Conservation (phyloP, 225 moss, liverwort and hornwort genomes). For the Rhytidiadelphus loreus region DNA sequence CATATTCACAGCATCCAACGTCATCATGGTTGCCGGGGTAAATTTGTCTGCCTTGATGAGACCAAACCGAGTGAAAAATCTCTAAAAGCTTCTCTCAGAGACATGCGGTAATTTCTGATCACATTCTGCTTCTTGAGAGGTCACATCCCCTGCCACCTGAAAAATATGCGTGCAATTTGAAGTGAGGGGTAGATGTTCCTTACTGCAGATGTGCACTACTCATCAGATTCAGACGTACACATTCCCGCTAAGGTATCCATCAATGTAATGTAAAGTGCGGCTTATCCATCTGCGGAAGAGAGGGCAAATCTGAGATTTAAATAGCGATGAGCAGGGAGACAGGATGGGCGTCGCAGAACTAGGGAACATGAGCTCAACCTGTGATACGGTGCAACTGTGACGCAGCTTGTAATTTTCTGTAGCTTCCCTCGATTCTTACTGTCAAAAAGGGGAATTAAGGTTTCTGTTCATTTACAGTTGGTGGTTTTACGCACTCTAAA, state of each 20-base stretch:
- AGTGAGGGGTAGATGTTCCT: neutral
- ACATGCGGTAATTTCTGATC: neutral
- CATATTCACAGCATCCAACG: neutral
- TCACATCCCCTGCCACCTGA: neutral
- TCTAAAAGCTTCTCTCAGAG: neutral
- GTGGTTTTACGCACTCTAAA: neutral
- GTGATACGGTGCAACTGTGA: neutral
- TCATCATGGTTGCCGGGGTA: neutral
- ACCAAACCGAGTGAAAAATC: neutral
- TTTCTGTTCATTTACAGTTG: neutral
- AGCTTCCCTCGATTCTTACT: neutral
- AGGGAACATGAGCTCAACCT: neutral
- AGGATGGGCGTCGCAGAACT: neutral
- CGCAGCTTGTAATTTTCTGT: neutral
- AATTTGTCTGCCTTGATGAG: neutral
- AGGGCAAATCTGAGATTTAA: neutral
- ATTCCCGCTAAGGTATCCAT: neutral
- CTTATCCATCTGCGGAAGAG: neutral
- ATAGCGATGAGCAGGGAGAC: neutral
- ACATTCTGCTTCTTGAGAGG: neutral
- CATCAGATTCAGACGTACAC: neutral
- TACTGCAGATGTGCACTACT: neutral
- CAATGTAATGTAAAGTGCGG: constrained; percentile 1
- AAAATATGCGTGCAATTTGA: neutral
- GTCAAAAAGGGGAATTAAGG: neutral